A percentile compares a stretch with the other conserved stretches of the same genome.
phyloP scores from a whole-genome alignment of 2,329 filamentous ascomycete species.

The Thermochaetoides dissita region DNA sequence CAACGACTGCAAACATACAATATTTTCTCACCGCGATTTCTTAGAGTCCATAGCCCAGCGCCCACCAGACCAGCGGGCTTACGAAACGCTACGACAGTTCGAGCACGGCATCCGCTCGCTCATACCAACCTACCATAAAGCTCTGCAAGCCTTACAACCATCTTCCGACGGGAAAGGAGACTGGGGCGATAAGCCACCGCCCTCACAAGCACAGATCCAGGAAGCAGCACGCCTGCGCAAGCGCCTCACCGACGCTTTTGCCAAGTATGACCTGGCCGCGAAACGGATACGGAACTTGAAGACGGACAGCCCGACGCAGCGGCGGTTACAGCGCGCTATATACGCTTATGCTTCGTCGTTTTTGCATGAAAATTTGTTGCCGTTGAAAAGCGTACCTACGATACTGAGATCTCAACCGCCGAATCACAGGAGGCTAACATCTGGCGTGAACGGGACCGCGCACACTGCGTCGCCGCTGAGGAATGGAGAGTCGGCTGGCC shows the following conservation, averaged over 20 bases:
- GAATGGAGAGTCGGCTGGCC: conserved; percentile 30
- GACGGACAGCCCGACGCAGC: conserved; percentile 57
- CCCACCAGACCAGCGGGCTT: conserved; percentile 64
- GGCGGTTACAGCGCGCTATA: conserved; percentile 64
- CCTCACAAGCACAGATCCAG: conserved; percentile 54
- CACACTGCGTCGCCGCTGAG: conserved; percentile 27
- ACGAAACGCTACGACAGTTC: conserved; percentile 73
- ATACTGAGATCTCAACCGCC: conserved; percentile 38
- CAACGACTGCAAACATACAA: conserved; percentile 59
- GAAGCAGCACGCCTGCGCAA: conserved; percentile 86
- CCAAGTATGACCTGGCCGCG: conserved; percentile 73
- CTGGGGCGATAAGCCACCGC: conserved; percentile 26
- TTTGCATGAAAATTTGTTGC: conserved; percentile 80
- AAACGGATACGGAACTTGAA: conserved; percentile 68
- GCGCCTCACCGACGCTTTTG: conserved; percentile 74
- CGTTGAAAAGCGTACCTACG: conserved; percentile 60
- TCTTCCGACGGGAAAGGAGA: conserved; percentile 28
- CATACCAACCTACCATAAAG: conserved; percentile 70
- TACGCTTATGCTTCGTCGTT: conserved; percentile 73
- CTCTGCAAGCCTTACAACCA: conserved; percentile 56
- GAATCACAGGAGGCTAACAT: conserved; percentile 19
- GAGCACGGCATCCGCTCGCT: conserved; percentile 73
- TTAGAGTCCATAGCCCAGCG: conserved; percentile 51
- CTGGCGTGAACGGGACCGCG: conserved; percentile 11
- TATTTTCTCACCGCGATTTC: conserved; percentile 62